Evolutionary conservation across 108 stramenopile genomes (phyloP).

Genomic region (Pseudonitzschia pungens): DNA sequence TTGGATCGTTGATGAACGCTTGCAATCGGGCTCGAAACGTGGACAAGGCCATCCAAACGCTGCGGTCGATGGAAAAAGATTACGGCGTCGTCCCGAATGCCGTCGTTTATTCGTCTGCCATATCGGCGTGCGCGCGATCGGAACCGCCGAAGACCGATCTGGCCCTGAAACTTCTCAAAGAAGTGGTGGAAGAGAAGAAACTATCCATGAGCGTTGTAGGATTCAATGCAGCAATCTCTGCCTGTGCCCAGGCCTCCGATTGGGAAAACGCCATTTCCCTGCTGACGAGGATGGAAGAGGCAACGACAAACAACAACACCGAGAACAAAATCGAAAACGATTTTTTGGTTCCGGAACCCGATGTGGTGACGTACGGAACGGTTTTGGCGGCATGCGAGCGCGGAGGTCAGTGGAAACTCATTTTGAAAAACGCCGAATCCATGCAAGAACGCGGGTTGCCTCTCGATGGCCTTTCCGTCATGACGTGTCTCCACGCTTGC

Average conservation of each 20-base stretch:
- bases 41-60: constrained; percentile 41
- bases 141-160: constrained; percentile 42
- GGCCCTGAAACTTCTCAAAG: constrained; percentile 61
- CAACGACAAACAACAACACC: constrained; percentile 16
- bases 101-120: constrained; percentile 75
- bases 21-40: constrained; percentile 65
- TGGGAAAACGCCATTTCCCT: constrained; percentile 63
- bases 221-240: constrained; percentile 79
- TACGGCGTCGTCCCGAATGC: constrained; percentile 59
- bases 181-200: constrained; percentile 42
- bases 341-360: constrained; percentile 56
- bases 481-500: constrained; percentile 72
- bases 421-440: constrained; percentile 47
- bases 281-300: constrained; percentile 59
- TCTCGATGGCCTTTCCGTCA: constrained; percentile 68
- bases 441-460: constrained; percentile 46
- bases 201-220: constrained; percentile 71
- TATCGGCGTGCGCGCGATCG: constrained; percentile 67
- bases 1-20: constrained; percentile 66
- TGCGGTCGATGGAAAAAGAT: constrained; percentile 43
- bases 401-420: constrained; percentile 58
- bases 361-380: constrained; percentile 79
- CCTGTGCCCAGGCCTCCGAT: constrained; percentile 65
- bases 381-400: constrained; percentile 77
- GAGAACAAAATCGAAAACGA: constrained; percentile 7